Evolutionary conservation across 73 alveolate genomes (phyloP).

Genomic region (Urostyla sp.): DNA sequence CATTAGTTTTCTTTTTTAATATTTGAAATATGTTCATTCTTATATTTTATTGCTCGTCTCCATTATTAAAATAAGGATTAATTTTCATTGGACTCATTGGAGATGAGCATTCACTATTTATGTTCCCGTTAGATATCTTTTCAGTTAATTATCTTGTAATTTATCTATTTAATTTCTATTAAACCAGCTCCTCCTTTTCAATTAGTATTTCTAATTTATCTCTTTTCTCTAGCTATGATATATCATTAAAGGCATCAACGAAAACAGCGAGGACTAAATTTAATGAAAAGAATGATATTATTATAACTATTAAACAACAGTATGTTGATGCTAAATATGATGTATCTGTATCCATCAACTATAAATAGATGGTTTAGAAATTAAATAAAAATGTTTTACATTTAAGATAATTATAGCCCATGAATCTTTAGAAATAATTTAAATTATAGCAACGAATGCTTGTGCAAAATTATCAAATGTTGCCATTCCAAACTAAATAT

Average conservation of each 20-base stretch:
- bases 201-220: no score
- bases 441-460: conserved; percentile 78
- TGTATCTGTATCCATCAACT: conserved; percentile 58
- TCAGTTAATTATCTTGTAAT: no score
- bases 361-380: no score
- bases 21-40: no score
- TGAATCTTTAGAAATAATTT: conserved; percentile 85
- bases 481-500: conserved; percentile 69
- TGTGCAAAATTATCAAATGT: conserved; percentile 76
- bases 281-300: conserved; percentile 58
- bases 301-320: conserved; percentile 21
- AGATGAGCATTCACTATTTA: no score
- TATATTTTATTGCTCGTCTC: no score
- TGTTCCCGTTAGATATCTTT: no score
- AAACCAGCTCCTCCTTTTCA: no score
- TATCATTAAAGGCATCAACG: conserved; percentile 52
- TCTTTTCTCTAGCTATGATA: neutral
- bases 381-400: conserved; percentile 33
- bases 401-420: conserved; percentile 79
- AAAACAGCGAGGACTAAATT: conserved; percentile 65
- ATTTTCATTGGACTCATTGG: no score
- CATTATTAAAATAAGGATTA: no score
- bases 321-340: conserved; percentile 28
- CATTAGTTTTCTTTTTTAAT: no score
- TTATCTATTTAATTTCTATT: no score